A percentile compares a stretch with the other conserved stretches of the same genome.
Evolutionary conservation across 768 basidiomycete genomes (phyloP).

Genomic region (Roridomyces roridus): DNA sequence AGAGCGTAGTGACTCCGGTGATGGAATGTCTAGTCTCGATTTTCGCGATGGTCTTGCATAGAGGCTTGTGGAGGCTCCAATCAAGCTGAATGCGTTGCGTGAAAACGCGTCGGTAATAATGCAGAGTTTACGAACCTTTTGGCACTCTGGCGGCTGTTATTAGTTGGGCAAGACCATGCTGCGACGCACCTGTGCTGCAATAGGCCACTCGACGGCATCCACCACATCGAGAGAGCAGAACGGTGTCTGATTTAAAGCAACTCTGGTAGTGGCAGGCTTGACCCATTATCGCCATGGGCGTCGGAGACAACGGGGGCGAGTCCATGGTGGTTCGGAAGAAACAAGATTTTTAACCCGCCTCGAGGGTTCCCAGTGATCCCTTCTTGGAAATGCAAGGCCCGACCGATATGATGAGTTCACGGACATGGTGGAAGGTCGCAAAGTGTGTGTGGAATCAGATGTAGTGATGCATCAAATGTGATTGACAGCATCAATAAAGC

Average conservation of each 20-base stretch:
- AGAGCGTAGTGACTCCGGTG: not conserved
- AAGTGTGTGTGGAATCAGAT: too few species aligned
- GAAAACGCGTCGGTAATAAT: not conserved
- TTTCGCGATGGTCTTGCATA: conserved; percentile 5
- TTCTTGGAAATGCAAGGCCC: too few species aligned
- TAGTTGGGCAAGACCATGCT: not conserved
- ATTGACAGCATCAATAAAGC: too few species aligned
- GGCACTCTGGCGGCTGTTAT: not conserved
- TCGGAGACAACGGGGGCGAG: too few species aligned
- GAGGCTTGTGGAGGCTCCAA: conserved; percentile 7
- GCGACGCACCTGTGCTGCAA: conserved; percentile 5
- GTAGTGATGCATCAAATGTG: too few species aligned
- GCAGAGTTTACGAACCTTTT: not conserved
- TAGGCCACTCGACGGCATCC: conserved; percentile 7
- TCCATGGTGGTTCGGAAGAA: too few species aligned
- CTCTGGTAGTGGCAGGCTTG: conserved; percentile 14
- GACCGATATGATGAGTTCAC: too few species aligned
- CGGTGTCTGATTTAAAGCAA: conserved; percentile 11
- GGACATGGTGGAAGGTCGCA: too few species aligned
- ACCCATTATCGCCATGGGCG: too few species aligned
- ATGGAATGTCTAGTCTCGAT: conserved; percentile 6
- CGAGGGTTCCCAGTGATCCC: too few species aligned
- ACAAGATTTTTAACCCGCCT: too few species aligned
- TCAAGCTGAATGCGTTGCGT: not conserved
- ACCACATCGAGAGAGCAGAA: conserved; percentile 2